These are phyloP conservation scores for Solanum hybrid DNA, from an alignment of 305 asterid genomes.

Conservation along the genomic window DNA sequence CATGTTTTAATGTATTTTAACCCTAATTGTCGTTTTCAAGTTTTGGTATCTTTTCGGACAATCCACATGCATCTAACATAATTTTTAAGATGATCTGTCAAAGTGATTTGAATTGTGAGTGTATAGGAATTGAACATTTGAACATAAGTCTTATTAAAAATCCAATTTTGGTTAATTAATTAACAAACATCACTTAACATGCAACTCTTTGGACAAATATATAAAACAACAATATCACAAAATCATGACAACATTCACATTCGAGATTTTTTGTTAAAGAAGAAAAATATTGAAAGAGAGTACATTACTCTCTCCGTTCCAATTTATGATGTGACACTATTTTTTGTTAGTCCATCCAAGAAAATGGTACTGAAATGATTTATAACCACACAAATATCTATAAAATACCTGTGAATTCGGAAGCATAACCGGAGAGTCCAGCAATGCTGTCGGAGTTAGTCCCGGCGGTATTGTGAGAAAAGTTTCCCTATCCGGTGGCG, in stretches of 20 bases:
- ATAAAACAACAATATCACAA: not conserved
- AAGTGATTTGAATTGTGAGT: too few species aligned
- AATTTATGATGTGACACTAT: not conserved
- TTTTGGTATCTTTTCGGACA: too few species aligned
- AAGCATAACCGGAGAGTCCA: slow-evolving; percentile 67
- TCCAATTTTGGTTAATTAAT: too few species aligned
- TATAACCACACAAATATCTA: not conserved
- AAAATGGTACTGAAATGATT: not conserved
- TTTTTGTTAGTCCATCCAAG: not conserved
- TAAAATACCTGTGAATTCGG: slow-evolving; percentile 44
- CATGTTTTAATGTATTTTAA: too few species aligned
- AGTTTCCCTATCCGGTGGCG: slow-evolving; percentile 11
- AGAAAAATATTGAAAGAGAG: not conserved
- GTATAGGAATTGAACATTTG: too few species aligned
- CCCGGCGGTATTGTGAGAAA: slow-evolving; percentile 51
- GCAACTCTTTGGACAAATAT: not conserved
- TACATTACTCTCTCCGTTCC: not conserved
- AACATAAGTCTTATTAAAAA: too few species aligned
- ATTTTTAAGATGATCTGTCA: too few species aligned
- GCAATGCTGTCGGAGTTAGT: slow-evolving; percentile 56
- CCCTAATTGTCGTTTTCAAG: too few species aligned
- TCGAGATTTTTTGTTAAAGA: not conserved
- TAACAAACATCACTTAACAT: not conserved
- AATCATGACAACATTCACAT: not conserved
- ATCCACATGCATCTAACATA: too few species aligned